Evolutionary conservation across 257 asterid genomes (phyloP).

Genomic region (Solanum sejunctum): DNA sequence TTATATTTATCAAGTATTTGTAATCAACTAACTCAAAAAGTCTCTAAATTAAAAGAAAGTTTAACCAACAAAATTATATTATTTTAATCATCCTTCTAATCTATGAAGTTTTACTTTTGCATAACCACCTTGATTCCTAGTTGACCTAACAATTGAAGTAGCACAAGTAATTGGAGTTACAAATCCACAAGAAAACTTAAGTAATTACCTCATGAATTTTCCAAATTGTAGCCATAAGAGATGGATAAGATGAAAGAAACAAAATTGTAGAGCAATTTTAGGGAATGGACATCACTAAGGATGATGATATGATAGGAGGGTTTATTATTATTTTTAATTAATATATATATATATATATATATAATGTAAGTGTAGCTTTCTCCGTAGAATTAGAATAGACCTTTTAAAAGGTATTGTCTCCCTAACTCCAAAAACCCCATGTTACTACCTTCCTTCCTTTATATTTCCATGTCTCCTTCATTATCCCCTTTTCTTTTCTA

Average conservation of each 20-base stretch:
- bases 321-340: too few species aligned
- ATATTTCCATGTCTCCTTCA: slow-evolving; percentile 9
- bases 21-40: background rate
- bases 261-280: slow-evolving; percentile 1
- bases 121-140: background rate
- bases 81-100: background rate
- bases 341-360: background rate
- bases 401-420: slow-evolving; percentile 31
- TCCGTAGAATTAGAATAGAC: background rate
- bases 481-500: background rate
- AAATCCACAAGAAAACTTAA: background rate
- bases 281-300: slow-evolving; percentile 18
- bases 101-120: background rate
- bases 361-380: background rate
- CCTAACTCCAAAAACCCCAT: slow-evolving; percentile 34
- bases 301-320: background rate
- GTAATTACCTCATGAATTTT: background rate
- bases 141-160: background rate
- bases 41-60: background rate
- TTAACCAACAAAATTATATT: background rate
- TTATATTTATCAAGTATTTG: background rate
- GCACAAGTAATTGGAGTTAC: background rate
- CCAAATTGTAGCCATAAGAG: background rate
- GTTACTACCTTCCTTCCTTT: slow-evolving; percentile 33
- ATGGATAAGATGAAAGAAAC: slow-evolving; percentile 6